Evolutionary conservation across 192 early-diverging fungal species (phyloP), one percentile per base, ranked within the genome.

Genomic region (Coemansia sp.): DNA sequence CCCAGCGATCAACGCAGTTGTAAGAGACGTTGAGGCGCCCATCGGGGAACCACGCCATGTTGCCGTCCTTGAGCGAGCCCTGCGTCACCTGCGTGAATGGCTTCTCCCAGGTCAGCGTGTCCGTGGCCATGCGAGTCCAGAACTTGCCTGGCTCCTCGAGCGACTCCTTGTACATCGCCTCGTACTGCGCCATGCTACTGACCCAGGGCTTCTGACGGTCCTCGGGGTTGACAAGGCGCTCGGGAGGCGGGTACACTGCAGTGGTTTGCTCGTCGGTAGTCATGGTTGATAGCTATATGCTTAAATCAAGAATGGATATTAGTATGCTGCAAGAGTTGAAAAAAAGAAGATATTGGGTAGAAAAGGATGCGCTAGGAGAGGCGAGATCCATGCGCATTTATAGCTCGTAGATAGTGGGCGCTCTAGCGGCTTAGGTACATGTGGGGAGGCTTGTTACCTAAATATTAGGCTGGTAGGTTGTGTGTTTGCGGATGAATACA

Each of bases 1-100:
- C 96, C 79, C 94, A 92, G 48, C 96, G 89, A 74, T 98, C 96
- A 32, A 98, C 89, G 82, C 94, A 96, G 87, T 98, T 98, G 85
- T 91, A 92, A 26, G 89, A 85, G n/a, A 88, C 92, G 70, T 98
- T 98, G 65, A 98, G 83, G 67, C 90, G 77, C 45, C 96, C 96
- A 65, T 91, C 90, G 32, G 85, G 79, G 83, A 98, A 98, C 96
- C 96, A 98, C 32, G 93, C 87, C 64, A 92, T 86, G 76, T 98
- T 88, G 54, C 96, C 96, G 48, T 89, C 82, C 26, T 87, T 73
- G 66, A 97, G 91, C 50, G 79, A 81, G 27, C 95, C 94, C 43
- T 84, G 79, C 22, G 69, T 64, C 59, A 92, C 89, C 24, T 82
- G 84, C 57, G 83, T 74, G 77, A 95, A 95, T 50, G 91, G 90